Evolutionary conservation across 352 stramenopile genomes (phyloP), one percentile per base, ranked within the genome.

Genomic region (Globisporangium cylindrosporum): DNA sequence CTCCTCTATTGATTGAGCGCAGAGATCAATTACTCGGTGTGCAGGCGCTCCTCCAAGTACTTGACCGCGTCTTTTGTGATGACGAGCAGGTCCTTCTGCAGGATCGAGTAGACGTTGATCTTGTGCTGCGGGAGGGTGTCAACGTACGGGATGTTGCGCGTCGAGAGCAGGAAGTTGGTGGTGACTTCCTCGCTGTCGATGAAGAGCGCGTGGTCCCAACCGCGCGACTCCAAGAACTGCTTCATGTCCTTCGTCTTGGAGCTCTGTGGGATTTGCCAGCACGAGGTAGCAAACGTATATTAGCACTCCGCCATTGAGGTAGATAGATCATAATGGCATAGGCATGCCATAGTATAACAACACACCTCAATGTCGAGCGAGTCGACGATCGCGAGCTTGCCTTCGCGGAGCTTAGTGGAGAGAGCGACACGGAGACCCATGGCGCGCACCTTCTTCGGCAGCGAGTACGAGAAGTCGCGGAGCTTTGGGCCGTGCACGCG

Each of bases 81-180:
- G 67, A 96, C 82, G 51, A 96, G 75, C 71, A 96, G 66, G 69
- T 96, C 88, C 79, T 93, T 93, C 70, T 96, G 84, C 73, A 96
- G 66, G 76, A 96, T 94, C 73, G 88, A 93, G 81, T 96, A 96
- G 48, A 94, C 86, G 73, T 94, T 96, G 76, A 96, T 88, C 82
- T 94, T 93, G 76, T 92, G 78, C 79, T 94, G 83, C 73, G 85
- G 78, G 51, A 96, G 73, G 66, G 85, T 88, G 73, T 92, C 87
- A 49, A 96, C 81, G 75, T 91, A 86, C 60, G 86, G 84, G 69
- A 96, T 85, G 81, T 96, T 96, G 72, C 86, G 81, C 58, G 85
- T 94, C n/a, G 84, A 82, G 53, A 94, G 73, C 72, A 87, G 41
- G 32, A 96, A 94, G 76, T 89, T 92, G 59, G 78, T 82, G 24